Percentiles rank a stretch among this genome's conserved stretches.
phyloP scores from a whole-genome alignment of 805 yeast genomes.

The Candida montana region DNA sequence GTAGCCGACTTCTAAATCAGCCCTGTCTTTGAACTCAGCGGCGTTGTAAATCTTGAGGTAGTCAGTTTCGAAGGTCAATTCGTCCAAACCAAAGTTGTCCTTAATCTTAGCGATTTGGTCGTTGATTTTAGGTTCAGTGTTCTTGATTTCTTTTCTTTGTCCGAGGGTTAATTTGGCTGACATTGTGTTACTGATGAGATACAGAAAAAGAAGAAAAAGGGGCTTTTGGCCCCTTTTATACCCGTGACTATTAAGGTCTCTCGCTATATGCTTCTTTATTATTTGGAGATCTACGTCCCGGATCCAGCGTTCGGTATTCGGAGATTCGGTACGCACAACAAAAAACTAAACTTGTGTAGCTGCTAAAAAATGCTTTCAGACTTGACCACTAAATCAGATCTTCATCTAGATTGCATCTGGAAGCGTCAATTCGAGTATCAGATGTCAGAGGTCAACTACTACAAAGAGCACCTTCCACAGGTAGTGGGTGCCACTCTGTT shows the following conservation, averaged over 20 bases:
- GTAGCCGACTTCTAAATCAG: constrained; percentile 2
- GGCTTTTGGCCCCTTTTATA: neutral
- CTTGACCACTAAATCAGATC: too few relatives aligned
- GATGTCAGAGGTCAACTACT: constrained; percentile 17
- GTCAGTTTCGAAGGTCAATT: constrained; percentile 1
- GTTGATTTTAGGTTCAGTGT: neutral
- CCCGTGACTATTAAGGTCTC: too few relatives aligned
- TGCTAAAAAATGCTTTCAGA: too few relatives aligned
- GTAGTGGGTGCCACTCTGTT: constrained; percentile 51
- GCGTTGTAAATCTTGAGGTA: constrained; percentile 1
- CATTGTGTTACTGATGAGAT: neutral
- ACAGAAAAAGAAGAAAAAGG: neutral
- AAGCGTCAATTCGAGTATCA: too few relatives aligned
- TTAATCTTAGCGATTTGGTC: neutral
- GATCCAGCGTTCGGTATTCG: too few relatives aligned
- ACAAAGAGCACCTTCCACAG: constrained; percentile 71
- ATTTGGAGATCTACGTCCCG: too few relatives aligned
- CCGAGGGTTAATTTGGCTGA: neutral
- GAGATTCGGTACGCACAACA: too few relatives aligned
- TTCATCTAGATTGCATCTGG: too few relatives aligned
- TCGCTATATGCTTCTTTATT: too few relatives aligned
- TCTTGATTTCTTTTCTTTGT: constrained; percentile 2
- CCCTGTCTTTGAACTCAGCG: constrained; percentile 1
- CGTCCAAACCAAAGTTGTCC: constrained; percentile 1
- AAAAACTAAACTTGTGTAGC: too few relatives aligned